Evolutionary conservation across 2,329 filamentous ascomycete genomes (phyloP).

Genomic region (Botrytis aclada): DNA sequence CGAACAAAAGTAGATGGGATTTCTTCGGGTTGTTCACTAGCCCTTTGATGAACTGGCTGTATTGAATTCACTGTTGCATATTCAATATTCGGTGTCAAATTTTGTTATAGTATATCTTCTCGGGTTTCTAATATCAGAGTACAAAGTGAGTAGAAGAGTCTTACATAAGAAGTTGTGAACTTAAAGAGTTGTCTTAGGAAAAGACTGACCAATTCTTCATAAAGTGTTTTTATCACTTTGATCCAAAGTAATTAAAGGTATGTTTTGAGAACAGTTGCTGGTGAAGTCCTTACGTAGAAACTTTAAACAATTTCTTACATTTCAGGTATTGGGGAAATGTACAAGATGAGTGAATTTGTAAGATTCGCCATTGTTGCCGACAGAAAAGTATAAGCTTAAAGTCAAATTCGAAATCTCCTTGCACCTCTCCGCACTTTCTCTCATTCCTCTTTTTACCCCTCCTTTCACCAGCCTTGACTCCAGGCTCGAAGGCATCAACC

Average conservation of each 20-base stretch:
- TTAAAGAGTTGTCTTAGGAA: background rate
- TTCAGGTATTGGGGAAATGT: background rate
- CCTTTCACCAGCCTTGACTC: background rate
- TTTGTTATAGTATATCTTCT: background rate
- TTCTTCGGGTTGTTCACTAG: background rate
- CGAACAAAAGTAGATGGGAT: background rate
- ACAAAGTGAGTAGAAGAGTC: too few species aligned
- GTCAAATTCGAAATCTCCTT: background rate
- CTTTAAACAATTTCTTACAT: background rate
- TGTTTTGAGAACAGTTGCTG: background rate
- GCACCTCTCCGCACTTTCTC: background rate
- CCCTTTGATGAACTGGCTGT: background rate
- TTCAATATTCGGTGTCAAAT: background rate
- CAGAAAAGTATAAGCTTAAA: background rate
- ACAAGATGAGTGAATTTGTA: background rate
- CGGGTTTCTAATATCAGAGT: background rate
- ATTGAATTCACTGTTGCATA: background rate
- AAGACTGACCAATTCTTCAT: background rate
- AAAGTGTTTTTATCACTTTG: background rate
- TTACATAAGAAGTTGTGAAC: too few species aligned
- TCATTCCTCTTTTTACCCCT: background rate
- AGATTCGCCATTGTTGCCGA: background rate
- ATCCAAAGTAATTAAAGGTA: background rate
- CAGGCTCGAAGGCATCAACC: background rate
- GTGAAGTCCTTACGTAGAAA: background rate